Percentiles rank a stretch among this genome's conserved stretches.
phyloP scores from a whole-genome alignment of 257 asterid species.

The Solanum phureja region DNA sequence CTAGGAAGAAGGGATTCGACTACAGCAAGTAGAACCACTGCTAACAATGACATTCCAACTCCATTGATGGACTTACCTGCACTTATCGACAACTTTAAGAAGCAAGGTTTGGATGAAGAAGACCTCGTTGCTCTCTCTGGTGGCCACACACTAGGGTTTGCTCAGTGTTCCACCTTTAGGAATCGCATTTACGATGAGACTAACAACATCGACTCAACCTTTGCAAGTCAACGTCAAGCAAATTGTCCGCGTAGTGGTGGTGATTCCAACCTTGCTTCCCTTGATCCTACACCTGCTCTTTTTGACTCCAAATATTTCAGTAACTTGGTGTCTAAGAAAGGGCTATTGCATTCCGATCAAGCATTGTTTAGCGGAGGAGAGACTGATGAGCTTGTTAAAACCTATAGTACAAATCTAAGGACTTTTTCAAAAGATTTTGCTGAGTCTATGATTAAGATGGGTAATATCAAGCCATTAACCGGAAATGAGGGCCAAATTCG shows the following conservation, averaged over 20 bases:
- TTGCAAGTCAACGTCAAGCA: neutral
- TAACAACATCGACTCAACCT: neutral
- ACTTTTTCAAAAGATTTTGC: neutral
- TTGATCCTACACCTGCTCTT: neutral
- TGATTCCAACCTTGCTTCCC: neutral
- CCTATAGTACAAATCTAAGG: neutral
- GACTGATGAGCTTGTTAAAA: neutral
- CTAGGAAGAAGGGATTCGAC: slow-evolving; percentile 47
- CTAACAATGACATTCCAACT: slow-evolving; percentile 25
- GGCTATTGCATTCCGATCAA: slow-evolving; percentile 2
- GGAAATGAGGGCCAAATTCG: neutral
- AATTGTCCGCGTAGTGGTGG: neutral
- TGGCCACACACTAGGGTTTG: neutral
- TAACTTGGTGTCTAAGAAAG: neutral
- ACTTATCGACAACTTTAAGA: slow-evolving; percentile 18
- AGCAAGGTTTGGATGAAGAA: slow-evolving; percentile 18
- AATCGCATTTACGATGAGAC: neutral
- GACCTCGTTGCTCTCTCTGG: neutral
- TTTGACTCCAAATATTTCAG: neutral
- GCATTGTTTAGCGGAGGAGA: neutral
- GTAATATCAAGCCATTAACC: neutral
- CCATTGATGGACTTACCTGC: slow-evolving; percentile 23
- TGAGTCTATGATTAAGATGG: neutral
- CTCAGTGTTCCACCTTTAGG: neutral
- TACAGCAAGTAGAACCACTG: slow-evolving; percentile 19